These are phyloP conservation scores for Colletotrichum phormii DNA, from an alignment of 2,329 filamentous ascomycete genomes.

Conservation along the genomic window DNA sequence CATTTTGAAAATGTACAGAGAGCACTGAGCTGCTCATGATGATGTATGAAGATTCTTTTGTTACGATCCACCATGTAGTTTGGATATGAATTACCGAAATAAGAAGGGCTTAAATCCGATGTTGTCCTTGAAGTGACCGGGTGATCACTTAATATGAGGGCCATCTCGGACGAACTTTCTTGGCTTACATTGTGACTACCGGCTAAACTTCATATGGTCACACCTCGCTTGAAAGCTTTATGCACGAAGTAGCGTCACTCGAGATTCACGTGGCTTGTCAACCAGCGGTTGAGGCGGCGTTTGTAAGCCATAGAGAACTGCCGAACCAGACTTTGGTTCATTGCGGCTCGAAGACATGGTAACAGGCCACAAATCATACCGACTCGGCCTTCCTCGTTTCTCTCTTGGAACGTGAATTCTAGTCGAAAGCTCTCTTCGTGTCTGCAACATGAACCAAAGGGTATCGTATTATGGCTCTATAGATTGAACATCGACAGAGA, in stretches of 20 bases:
- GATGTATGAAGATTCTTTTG: slow-evolving; percentile 17
- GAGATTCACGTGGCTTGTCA: too few species aligned
- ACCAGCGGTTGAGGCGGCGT: too few species aligned
- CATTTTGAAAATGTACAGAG: slow-evolving; percentile 13
- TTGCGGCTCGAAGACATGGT: background rate
- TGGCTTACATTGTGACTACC: background rate
- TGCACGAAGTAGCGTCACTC: too few species aligned
- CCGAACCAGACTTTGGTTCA: background rate
- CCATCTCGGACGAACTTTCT: too few species aligned
- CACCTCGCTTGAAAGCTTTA: background rate
- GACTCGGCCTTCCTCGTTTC: background rate
- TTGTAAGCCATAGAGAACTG: background rate
- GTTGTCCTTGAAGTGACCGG: background rate
- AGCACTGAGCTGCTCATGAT: slow-evolving; percentile 10
- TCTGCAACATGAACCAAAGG: too few species aligned
- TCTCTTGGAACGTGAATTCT: background rate
- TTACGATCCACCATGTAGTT: slow-evolving; percentile 13
- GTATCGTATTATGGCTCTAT: too few species aligned
- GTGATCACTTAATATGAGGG: background rate
- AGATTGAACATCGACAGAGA: too few species aligned
- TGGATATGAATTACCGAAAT: background rate
- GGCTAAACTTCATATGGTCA: background rate
- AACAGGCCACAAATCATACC: too few species aligned
- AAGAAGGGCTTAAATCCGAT: background rate
- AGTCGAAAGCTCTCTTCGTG: too few species aligned